phyloP scores from a whole-genome alignment of 345 rosid species.

The Kernera saxatilis region DNA sequence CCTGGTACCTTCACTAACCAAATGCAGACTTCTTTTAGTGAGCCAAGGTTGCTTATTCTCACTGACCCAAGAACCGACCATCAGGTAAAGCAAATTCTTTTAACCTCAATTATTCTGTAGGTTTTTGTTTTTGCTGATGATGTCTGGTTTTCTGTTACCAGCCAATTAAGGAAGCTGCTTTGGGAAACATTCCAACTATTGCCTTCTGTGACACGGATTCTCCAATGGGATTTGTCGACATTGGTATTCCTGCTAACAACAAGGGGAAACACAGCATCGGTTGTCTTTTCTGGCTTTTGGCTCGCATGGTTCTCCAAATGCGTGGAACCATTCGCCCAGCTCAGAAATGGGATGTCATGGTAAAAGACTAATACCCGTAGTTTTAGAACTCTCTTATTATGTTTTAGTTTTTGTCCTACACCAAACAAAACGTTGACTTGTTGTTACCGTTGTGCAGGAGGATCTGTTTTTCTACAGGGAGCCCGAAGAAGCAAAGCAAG shows the following conservation, averaged over 20 bases:
- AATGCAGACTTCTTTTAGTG: conserved; percentile 77
- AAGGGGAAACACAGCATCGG: conserved; percentile 94
- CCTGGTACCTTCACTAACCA: conserved; percentile 96
- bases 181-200: conserved; percentile 84
- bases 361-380: background rate
- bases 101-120: background rate
- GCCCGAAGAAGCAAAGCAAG: conserved; percentile 51
- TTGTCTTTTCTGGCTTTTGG: conserved; percentile 76
- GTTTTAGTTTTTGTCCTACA: background rate
- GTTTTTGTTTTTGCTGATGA: background rate
- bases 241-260: conserved; percentile 90
- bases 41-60: conserved; percentile 76
- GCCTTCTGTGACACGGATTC: conserved; percentile 93
- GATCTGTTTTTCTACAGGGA: conserved; percentile 69
- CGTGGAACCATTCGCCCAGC: conserved; percentile 76
- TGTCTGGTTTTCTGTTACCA: conserved; percentile 18
- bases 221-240: conserved; percentile 76
- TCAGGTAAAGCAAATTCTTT: conserved; percentile 41
- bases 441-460: conserved; percentile 35
- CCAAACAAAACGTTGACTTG: conserved; percentile 37
- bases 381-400: background rate
- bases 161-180: conserved; percentile 91
- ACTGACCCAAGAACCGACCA: conserved; percentile 94
- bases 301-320: conserved; percentile 90
- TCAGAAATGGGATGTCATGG: conserved; percentile 77